Base-by-base conservation (phyloP, 805 yeast genomes). In the Kuraishia molischiana region DNA sequence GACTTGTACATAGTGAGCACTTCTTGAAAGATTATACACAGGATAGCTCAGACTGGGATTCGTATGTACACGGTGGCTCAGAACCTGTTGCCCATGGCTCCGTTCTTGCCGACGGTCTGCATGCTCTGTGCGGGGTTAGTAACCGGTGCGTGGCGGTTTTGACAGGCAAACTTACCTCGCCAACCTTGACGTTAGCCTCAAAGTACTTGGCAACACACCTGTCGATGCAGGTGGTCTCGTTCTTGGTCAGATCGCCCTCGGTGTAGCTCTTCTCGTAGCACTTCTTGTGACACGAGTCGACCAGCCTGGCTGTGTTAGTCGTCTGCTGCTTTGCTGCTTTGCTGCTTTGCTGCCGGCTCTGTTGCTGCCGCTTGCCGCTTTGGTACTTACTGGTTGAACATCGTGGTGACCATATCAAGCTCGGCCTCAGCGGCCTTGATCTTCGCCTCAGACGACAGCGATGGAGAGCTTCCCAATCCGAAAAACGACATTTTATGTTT, bases 191-290 rank as follows among this genome's bases (percentile, higher is more conserved):
- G 58, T 89, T 89, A 47, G 95, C 85, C 52, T 85, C 96, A 52
- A 89, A 89, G 64, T 89, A 89, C 62, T 89, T 89, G 51, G 92
- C 76, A 41, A 89, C 97, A 69, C 97, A 89, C 72, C 96, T 81
- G 66, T 89, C 97, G 45, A 89, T 70, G 62, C 97, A 89, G 35
- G 84, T 66, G 34, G 86, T 77, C 64, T 89, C 97, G 49, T 69
- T 77, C 66, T 83, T 85, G 63, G 69, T 72, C 44, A 89, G 67
- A 19, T 79, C 87, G 39, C 86, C 81, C 38, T 85, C 89, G 37
- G 61, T 50, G 65, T 87, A 89, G 37, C 65, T 51, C 45, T 65
- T 67, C 54, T 59, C 70, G 56, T 87, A 82, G 67, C 97, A 89
- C 66, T 89, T 89, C 49, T 66, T 61, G 62, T 89, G 92, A 59